These are phyloP conservation scores for Oxyria digyna DNA, from an alignment of 148 eudicot species.

Conservation along the genomic window DNA sequence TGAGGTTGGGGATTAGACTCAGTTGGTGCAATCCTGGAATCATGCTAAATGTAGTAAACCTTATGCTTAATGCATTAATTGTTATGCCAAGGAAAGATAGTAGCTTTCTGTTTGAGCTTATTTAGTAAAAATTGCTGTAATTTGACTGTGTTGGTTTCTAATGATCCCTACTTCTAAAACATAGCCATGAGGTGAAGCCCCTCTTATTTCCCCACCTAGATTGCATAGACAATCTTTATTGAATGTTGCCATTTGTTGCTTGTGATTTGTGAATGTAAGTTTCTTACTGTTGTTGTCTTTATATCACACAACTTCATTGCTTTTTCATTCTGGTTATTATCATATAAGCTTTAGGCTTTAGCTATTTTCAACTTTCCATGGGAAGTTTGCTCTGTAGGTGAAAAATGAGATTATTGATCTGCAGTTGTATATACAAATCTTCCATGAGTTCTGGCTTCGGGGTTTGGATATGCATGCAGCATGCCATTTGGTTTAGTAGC, in stretches of 20 bases:
- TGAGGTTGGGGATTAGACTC: no score
- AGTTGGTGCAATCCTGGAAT: no score
- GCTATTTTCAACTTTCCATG: neutral
- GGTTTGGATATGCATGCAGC: neutral
- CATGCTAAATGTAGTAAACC: neutral
- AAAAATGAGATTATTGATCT: neutral
- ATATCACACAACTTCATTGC: neutral
- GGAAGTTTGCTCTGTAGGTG: neutral
- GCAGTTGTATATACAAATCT: neutral
- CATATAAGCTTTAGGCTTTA: neutral
- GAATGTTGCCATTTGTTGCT: no score
- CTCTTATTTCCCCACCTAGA: no score
- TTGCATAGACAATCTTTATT: no score
- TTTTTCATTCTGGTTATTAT: neutral
- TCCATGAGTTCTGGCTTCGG: neutral
- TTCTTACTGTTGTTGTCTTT: neutral
- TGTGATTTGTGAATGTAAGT: neutral
- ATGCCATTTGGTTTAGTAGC: neutral
- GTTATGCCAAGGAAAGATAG: neutral
- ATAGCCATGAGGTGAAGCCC: no score
- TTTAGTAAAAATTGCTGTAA: neutral
- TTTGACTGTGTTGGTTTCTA: neutral
- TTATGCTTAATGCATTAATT: neutral
- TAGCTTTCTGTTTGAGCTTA: neutral
- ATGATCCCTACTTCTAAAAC: no score